Conservation (phyloP, 2,329 filamentous ascomycete genomes). For the Xylaria hypoxylon region DNA sequence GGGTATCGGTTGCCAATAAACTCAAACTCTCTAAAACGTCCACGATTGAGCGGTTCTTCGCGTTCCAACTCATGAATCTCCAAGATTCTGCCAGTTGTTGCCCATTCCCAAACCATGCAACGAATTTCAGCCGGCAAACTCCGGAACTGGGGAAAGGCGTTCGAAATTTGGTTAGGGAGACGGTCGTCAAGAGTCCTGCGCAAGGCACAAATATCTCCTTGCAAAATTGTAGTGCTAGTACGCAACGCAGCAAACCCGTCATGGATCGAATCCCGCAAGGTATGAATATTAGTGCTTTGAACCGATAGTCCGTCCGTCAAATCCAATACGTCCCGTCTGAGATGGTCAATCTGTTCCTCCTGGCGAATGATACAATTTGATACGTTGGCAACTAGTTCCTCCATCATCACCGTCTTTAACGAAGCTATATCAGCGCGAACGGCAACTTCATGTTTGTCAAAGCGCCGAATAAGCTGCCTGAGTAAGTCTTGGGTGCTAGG, state of each 20-base stretch:
- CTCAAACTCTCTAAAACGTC: neutral
- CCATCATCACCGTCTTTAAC: neutral
- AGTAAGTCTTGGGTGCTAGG: constrained; percentile 9
- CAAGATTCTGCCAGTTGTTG: neutral
- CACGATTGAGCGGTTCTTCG: neutral
- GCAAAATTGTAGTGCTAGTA: too few relatives aligned
- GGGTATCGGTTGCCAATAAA: neutral
- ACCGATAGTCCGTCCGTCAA: too few relatives aligned
- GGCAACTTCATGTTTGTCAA: constrained; percentile 11
- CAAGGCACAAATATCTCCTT: neutral
- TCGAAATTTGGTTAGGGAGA: too few relatives aligned
- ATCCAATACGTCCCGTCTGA: too few relatives aligned
- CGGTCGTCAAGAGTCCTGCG: constrained; percentile 1
- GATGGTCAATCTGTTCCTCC: too few relatives aligned
- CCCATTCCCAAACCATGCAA: constrained; percentile 6
- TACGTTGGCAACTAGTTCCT: neutral
- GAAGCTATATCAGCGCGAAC: constrained; percentile 9
- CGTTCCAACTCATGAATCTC: neutral
- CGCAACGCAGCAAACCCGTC: too few relatives aligned
- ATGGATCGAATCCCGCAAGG: too few relatives aligned
- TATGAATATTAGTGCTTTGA: too few relatives aligned
- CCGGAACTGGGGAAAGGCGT: neutral
- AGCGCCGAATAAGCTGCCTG: constrained; percentile 3
- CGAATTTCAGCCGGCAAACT: neutral
- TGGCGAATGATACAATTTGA: neutral